phyloP scores from a whole-genome alignment of 1,139 yeast genomes.

The Meyerozyma sp. region DNA sequence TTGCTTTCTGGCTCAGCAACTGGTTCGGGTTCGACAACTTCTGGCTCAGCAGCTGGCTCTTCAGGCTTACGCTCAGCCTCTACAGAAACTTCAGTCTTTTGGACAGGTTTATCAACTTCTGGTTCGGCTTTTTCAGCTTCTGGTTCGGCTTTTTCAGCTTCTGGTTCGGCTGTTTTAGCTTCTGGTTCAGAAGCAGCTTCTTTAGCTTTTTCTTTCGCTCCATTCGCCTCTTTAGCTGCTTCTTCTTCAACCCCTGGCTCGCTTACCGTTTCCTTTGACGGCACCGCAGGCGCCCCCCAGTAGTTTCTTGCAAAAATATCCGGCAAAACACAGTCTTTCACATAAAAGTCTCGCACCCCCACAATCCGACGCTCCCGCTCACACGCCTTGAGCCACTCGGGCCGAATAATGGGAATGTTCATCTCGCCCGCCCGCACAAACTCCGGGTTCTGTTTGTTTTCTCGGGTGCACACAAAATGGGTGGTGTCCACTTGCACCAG shows the following conservation, averaged over 20 bases:
- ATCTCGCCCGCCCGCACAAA: conserved; percentile 75
- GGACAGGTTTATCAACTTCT: neutral
- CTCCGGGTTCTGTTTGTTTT: conserved; percentile 54
- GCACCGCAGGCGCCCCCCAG: conserved; percentile 21
- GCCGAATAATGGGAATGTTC: conserved; percentile 92
- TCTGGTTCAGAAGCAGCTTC: conserved; percentile 1
- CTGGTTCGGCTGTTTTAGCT: conserved; percentile 1
- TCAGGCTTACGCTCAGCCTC: neutral
- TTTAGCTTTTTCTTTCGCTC: neutral
- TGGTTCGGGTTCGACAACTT: conserved; percentile 5
- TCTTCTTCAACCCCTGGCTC: too few relatives aligned
- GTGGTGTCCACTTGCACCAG: conserved; percentile 87
- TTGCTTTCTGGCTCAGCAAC: neutral
- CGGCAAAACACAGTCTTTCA: conserved; percentile 47
- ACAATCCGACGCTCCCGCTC: conserved; percentile 84
- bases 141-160: conserved; percentile 4
- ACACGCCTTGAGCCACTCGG: conserved; percentile 96
- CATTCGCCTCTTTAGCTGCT: neutral
- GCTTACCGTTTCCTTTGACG: too few relatives aligned
- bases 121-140: conserved; percentile 4
- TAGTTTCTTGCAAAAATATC: conserved; percentile 41
- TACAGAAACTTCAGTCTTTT: neutral
- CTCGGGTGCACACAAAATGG: conserved; percentile 76
- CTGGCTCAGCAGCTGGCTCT: conserved; percentile 6
- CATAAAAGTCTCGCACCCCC: conserved; percentile 83